Conservation (phyloP, 1,139 yeast species). For the Arxiozyma heterogenica region DNA sequence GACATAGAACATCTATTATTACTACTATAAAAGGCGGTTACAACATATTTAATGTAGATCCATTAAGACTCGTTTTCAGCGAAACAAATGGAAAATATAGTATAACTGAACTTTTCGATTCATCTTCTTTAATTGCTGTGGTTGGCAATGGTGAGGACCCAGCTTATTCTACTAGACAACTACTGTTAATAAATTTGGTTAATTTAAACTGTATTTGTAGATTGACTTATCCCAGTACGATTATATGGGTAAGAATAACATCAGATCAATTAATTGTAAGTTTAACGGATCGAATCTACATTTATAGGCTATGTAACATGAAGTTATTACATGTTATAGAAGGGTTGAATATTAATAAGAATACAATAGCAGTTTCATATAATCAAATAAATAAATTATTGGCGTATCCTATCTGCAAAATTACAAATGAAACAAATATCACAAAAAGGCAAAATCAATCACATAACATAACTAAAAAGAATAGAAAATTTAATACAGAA, state of each 20-base stretch:
- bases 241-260: slow-evolving; percentile 69
- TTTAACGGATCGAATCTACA: slow-evolving; percentile 74
- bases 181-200: slow-evolving; percentile 75
- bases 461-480: background rate
- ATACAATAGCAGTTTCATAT: slow-evolving; percentile 56
- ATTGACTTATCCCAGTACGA: slow-evolving; percentile 76
- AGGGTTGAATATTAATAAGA: slow-evolving; percentile 56
- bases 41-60: slow-evolving; percentile 76
- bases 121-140: slow-evolving; percentile 75
- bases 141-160: slow-evolving; percentile 84
- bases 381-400: slow-evolving; percentile 52
- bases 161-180: slow-evolving; percentile 64
- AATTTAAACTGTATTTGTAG: slow-evolving; percentile 65
- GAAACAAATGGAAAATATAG: slow-evolving; percentile 49
- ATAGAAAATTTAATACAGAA: background rate
- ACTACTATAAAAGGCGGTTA: slow-evolving; percentile 38
- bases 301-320: slow-evolving; percentile 85
- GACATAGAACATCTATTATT: background rate
- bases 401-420: slow-evolving; percentile 59
- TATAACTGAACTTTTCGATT: slow-evolving; percentile 80
- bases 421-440: background rate
- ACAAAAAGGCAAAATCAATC: background rate
- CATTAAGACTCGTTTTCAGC: slow-evolving; percentile 71
- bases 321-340: slow-evolving; percentile 80
- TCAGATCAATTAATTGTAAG: slow-evolving; percentile 65